Base-by-base conservation (phyloP, 352 stramenopile genomes). In the Pythium rhizo-oryzae region DNA sequence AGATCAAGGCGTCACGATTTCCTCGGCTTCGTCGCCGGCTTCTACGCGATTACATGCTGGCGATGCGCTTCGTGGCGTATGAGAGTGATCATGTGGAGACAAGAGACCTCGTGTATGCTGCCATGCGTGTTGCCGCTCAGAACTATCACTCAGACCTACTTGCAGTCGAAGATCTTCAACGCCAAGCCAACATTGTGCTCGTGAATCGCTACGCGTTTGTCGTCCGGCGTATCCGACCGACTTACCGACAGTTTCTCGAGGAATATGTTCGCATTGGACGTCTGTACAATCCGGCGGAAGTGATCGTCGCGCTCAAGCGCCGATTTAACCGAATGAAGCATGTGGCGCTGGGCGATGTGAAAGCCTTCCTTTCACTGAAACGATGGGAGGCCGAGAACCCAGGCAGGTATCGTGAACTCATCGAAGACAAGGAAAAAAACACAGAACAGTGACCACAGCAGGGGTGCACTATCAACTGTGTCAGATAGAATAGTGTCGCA, bases 351-450 rank as follows among this genome's bases (percentile, higher is more conserved):
- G 61, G 6, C 16, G 50, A 67, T 0, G 46, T 89, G n/a, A 75
- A 84, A 66, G 77, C 72, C 4, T 76, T 82, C 11, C 52, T 86
- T 11, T 89, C 78, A 78, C 56, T 86, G 21, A 75, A 81, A 51
- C 67, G 70, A 53, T 86, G 65, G 65, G 65, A 71, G 24, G 51
- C 41, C 23, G 54, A 67, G 25, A 66, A 67, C 78, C 60, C 76
- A 77, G 58, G 69, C 46, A 30, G 41, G 24, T 67, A 63, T 49
- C 50, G 46, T 13, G 58, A 67, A 16, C 41, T 71, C 1, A n/a
- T 65, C n/a, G 30, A 63, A 13, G 65, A 71, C 24, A 55, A 46
- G n/a, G 41, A n/a, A 28, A 11, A 33, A 9, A 21, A 41, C 55
- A 13, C 28, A 33, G 28, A 44, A 55, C 33, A 35, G 41, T 62